A percentile compares a stretch with the other conserved stretches of the same genome.
Conservation (phyloP, 345 rosid genomes). For the Syzygium aromaticum region DNA sequence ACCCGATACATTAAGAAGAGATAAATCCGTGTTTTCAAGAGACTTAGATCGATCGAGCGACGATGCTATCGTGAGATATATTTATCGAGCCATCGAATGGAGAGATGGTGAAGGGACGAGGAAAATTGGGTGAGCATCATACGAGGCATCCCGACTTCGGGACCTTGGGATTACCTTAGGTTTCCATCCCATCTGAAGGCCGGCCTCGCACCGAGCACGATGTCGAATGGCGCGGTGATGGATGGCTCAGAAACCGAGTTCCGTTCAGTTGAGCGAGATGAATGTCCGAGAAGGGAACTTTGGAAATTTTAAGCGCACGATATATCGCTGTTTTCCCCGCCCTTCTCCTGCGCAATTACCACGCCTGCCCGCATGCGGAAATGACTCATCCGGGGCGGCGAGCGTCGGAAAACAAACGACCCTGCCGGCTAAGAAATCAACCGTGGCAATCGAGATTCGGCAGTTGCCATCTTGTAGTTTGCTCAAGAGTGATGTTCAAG, state of each 20-base stretch:
- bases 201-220: neutral
- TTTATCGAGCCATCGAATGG: neutral
- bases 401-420: neutral
- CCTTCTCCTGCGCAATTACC: neutral
- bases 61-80: neutral
- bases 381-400: neutral
- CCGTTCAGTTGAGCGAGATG: neutral
- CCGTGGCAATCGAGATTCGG: neutral
- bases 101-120: neutral
- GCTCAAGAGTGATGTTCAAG: neutral
- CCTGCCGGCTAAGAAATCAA: neutral
- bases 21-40: neutral
- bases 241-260: neutral
- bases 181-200: neutral
- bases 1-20: neutral
- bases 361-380: neutral
- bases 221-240: accelerated
- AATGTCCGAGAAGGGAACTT: neutral
- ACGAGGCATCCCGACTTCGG: accelerated
- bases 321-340: neutral
- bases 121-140: neutral
- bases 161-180: neutral
- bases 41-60: neutral
- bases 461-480: neutral
- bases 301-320: neutral